phyloP scores from a whole-genome alignment of 352 stramenopile species.

The Globisporangium megalacanthum region DNA sequence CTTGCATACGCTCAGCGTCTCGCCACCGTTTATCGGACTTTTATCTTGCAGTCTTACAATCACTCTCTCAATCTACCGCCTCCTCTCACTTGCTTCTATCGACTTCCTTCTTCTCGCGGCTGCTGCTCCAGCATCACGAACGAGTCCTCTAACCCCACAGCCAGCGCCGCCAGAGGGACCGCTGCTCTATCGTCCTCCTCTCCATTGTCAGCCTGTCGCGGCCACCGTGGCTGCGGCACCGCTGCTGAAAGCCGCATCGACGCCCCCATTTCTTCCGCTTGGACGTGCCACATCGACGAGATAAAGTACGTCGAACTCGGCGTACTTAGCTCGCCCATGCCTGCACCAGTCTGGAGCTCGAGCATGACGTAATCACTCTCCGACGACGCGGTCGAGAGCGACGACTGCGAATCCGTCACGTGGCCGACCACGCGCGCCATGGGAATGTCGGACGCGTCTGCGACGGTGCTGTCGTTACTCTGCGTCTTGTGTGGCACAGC shows the following conservation, averaged over 20 bases:
- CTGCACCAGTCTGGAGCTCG: slow-evolving; percentile 63
- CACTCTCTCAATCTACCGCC: neutral
- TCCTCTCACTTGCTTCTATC: neutral
- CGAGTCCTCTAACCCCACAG: slow-evolving; percentile 45
- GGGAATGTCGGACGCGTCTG: slow-evolving; percentile 33
- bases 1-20: too few relatives aligned
- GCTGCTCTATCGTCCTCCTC: slow-evolving; percentile 6
- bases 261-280: slow-evolving; percentile 72
- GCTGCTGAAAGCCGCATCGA: slow-evolving; percentile 40
- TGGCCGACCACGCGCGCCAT: slow-evolving; percentile 49
- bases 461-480: slow-evolving; percentile 12
- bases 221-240: slow-evolving; percentile 1
- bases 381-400: slow-evolving; percentile 5
- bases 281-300: slow-evolving; percentile 70
- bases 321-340: slow-evolving; percentile 26
- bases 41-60: neutral
- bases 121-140: slow-evolving; percentile 67
- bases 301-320: slow-evolving; percentile 74
- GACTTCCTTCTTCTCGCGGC: slow-evolving; percentile 1
- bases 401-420: slow-evolving; percentile 7
- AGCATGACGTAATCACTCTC: slow-evolving; percentile 81
- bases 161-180: neutral
- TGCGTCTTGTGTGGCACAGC: slow-evolving; percentile 24
- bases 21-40: too few relatives aligned
- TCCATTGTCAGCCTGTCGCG: slow-evolving; percentile 7